These are phyloP conservation scores for Favolaschia claudopus DNA, from an alignment of 768 basidiomycete genomes.

Conservation along the genomic window DNA sequence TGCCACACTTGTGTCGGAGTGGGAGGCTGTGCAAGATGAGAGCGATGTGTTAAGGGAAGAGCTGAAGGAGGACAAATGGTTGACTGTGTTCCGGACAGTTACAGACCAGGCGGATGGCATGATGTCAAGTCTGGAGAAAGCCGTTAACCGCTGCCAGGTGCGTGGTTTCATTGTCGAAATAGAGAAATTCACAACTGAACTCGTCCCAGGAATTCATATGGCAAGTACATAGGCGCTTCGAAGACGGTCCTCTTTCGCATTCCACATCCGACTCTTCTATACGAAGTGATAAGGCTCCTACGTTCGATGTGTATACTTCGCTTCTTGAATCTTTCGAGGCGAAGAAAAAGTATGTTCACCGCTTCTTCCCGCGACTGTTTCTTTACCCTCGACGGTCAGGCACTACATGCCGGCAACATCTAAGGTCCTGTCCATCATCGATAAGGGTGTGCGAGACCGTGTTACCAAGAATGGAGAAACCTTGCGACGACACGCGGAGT, in stretches of 20 bases:
- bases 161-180: constrained; percentile 30
- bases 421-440: constrained; percentile 92
- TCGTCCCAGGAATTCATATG: constrained; percentile 78
- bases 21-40: constrained; percentile 83
- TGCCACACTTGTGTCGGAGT: constrained; percentile 73
- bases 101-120: constrained; percentile 96
- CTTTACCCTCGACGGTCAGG: constrained; percentile 46
- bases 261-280: constrained; percentile 55
- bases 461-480: constrained; percentile 98
- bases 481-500: constrained; percentile 87
- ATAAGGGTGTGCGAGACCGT: constrained; percentile 91
- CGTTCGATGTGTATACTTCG: constrained; percentile 67
- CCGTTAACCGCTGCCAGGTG: constrained; percentile 89
- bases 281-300: constrained; percentile 59
- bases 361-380: constrained; percentile 12
- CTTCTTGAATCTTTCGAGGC: constrained; percentile 83
- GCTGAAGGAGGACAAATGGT: constrained; percentile 96
- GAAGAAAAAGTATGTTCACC: constrained; percentile 76
- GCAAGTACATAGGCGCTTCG: constrained; percentile 72
- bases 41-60: constrained; percentile 87
- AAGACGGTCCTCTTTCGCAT: constrained; percentile 54
- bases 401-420: constrained; percentile 95
- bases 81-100: constrained; percentile 93
- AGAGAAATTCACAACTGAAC: neutral
- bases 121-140: constrained; percentile 97